Conservation (phyloP, 1,284 basidiomycete species). For the Pyrrhoderma noxium region DNA sequence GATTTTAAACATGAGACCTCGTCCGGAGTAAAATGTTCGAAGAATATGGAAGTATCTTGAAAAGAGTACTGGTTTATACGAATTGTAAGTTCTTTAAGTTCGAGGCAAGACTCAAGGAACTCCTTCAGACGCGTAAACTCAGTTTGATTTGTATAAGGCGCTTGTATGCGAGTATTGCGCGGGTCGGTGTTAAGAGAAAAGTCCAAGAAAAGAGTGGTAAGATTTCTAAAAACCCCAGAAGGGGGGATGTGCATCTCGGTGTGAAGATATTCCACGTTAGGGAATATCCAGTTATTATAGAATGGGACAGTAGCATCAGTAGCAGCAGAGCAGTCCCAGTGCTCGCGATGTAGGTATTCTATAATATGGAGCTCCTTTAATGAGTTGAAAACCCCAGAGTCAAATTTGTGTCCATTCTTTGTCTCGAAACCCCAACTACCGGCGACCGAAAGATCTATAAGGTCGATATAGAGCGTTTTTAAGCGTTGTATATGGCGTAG, state of each 20-base stretch:
- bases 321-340: background rate
- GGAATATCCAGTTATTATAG: slow-evolving; percentile 1
- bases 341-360: background rate
- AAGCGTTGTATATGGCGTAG: background rate
- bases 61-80: background rate
- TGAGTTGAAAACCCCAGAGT: background rate
- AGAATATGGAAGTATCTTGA: background rate
- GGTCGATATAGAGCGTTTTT: background rate
- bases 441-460: background rate
- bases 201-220: background rate
- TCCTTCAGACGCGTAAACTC: too few species aligned
- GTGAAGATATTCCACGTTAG: background rate
- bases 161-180: too few species aligned
- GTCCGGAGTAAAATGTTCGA: background rate
- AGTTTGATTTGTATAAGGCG: too few species aligned
- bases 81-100: background rate
- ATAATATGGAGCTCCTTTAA: background rate
- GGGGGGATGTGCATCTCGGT: slow-evolving; percentile 6
- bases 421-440: background rate
- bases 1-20: too few species aligned
- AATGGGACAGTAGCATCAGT: background rate
- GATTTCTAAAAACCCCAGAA: background rate
- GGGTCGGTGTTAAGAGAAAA: background rate
- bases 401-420: background rate
- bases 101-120: too few species aligned